Base-by-base conservation (phyloP, 2,329 filamentous ascomycete genomes). In the Fusarium chaquense region DNA sequence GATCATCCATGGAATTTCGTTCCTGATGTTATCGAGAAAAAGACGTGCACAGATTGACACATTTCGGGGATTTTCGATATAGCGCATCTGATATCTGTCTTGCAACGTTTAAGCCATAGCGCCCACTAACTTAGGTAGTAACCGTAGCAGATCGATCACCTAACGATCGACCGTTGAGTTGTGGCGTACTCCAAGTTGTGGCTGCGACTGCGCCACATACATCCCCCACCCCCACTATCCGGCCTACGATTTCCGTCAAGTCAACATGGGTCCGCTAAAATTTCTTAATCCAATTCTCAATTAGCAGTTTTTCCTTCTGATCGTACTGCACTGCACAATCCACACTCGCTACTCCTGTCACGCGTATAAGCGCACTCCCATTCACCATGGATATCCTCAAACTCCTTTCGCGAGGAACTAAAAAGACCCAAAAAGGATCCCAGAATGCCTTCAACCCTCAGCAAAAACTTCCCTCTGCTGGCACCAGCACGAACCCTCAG, bases 371-470 rank as follows among this genome's bases (percentile, higher is more conserved):
- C 30, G 54, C 26, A 43, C 24, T 16, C 7, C 13, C 20, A 9
- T 22, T 59, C 53, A 32, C 47, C 33, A 92, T 92, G 90, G 91
- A 94, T 80, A 89, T 93, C 57, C 83, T 93, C 75, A 93, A 90
- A 75, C 82, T 94, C 33, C 82, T 94, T 62, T 92, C 91, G 36
- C 86, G 91, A 52, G 90, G 90, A 60, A 89, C 88, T 5, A 93
- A 91, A 66, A 83, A 83, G 73, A 81, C 83, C 16, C 76, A 82
- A 7, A 83, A 81, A 60, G 73, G 76, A 20, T 65, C 79, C 41
- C 73, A 71, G 28, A 57, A 65, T 35, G 70, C 68, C 41, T 76
- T 78, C 32, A 73, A 73, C 32, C 74, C 78, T 32, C 66, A 79
- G 22, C 73, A 81, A 5, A 85, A 83, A 58, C 81, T 91, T 33